A percentile compares a stretch with the other conserved stretches of the same genome.
Evolutionary conservation across 2,329 filamentous ascomycete species (phyloP).

Genomic region (Elsinoe ampelina): DNA sequence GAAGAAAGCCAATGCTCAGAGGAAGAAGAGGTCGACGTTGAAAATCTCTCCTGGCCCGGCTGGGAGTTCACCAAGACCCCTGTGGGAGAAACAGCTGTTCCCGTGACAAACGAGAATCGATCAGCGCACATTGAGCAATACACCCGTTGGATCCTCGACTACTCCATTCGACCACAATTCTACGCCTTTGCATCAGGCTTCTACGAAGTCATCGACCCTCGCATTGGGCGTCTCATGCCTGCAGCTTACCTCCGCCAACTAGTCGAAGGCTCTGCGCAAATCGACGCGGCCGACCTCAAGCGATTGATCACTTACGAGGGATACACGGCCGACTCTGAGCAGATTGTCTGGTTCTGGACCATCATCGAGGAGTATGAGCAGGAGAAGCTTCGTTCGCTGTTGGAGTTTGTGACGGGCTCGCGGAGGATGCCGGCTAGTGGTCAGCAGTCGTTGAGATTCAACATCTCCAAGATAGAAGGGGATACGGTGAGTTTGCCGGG

Average conservation of each 20-base stretch:
- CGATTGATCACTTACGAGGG: slow-evolving; percentile 69
- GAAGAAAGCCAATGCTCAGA: background rate
- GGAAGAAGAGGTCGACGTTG: background rate
- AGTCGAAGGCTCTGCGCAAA: slow-evolving; percentile 73
- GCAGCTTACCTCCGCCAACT: slow-evolving; percentile 63
- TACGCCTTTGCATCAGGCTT: slow-evolving; percentile 77
- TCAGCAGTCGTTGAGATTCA: slow-evolving; percentile 70
- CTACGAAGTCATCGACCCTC: slow-evolving; percentile 59
- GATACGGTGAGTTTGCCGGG: slow-evolving; percentile 61
- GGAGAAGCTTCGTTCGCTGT: slow-evolving; percentile 61
- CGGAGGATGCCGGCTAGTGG: slow-evolving; percentile 85
- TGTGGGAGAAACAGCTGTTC: slow-evolving; percentile 45
- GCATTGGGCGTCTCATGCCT: slow-evolving; percentile 60
- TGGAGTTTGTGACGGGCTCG: slow-evolving; percentile 92
- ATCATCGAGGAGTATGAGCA: slow-evolving; percentile 61
- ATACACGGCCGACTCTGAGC: slow-evolving; percentile 59
- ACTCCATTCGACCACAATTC: slow-evolving; percentile 68
- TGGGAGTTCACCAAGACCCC: slow-evolving; percentile 34
- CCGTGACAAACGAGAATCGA: slow-evolving; percentile 77
- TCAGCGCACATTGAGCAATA: slow-evolving; percentile 75
- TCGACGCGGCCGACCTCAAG: slow-evolving; percentile 66
- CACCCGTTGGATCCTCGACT: slow-evolving; percentile 69
- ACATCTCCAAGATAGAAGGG: slow-evolving; percentile 67
- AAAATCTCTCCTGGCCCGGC: slow-evolving; percentile 42
- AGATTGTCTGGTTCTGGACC: slow-evolving; percentile 74